These are phyloP conservation scores for Verticillium longisporum DNA, from an alignment of 2,329 filamentous ascomycete genomes.

Conservation along the genomic window DNA sequence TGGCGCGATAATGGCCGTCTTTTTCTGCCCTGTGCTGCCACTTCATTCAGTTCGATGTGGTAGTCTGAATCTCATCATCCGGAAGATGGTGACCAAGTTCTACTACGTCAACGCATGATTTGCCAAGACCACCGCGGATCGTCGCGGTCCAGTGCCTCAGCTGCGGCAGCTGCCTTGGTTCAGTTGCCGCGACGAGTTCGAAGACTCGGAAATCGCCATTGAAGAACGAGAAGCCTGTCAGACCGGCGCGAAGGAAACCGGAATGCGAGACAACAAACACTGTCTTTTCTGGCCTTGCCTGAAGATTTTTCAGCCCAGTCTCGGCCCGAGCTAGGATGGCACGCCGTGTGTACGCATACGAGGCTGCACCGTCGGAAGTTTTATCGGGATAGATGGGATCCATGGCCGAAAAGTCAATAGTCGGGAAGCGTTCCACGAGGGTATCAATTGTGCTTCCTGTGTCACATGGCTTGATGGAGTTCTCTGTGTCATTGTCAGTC, in stretches of 20 bases:
- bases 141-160: slow-evolving; percentile 40
- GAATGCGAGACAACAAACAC: slow-evolving; percentile 61
- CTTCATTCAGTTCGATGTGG: not conserved
- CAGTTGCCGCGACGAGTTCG: slow-evolving; percentile 32
- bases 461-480: slow-evolving; percentile 52
- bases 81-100: slow-evolving; percentile 31
- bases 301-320: slow-evolving; percentile 40
- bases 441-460: slow-evolving; percentile 42
- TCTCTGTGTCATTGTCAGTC: slow-evolving; percentile 30
- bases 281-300: slow-evolving; percentile 49
- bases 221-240: slow-evolving; percentile 48
- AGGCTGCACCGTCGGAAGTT: slow-evolving; percentile 33
- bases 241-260: slow-evolving; percentile 51
- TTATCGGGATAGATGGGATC: slow-evolving; percentile 60
- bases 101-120: slow-evolving; percentile 26
- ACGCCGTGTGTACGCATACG: slow-evolving; percentile 45
- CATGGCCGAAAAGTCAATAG: slow-evolving; percentile 47
- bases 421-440: slow-evolving; percentile 42
- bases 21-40: not conserved
- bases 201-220: slow-evolving; percentile 62
- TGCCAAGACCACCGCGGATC: slow-evolving; percentile 24
- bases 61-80: slow-evolving; percentile 16
- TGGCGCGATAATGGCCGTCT: slow-evolving; percentile 57
- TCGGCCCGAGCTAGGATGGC: slow-evolving; percentile 51
- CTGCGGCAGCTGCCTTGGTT: slow-evolving; percentile 17